Evolutionary conservation across 257 asterid genomes (phyloP).

Genomic region (Salvia hispanica): DNA sequence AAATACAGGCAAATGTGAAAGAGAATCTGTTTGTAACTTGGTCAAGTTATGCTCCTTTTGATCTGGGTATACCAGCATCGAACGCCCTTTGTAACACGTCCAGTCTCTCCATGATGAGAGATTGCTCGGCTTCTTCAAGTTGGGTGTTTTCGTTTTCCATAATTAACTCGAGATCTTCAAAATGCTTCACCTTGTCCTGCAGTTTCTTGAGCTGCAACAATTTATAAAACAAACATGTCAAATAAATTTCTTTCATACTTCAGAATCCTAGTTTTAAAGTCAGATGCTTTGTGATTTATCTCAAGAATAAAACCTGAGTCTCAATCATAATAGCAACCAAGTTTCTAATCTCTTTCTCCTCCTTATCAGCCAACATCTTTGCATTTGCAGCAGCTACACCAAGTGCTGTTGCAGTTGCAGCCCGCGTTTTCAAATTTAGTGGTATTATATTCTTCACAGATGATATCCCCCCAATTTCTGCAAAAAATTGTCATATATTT

Average conservation of each 20-base stretch:
- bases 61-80: constrained; percentile 49
- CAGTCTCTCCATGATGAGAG: constrained; percentile 54
- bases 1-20: constrained; percentile 21
- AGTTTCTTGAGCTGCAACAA: constrained; percentile 58
- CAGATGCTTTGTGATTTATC: neutral
- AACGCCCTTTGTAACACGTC: constrained; percentile 51
- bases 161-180: constrained; percentile 61
- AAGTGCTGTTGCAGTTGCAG: constrained; percentile 87
- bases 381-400: constrained; percentile 95
- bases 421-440: constrained; percentile 68
- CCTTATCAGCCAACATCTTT: constrained; percentile 84
- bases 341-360: constrained; percentile 78
- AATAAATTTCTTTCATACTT: neutral
- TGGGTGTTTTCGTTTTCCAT: constrained; percentile 61
- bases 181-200: constrained; percentile 54
- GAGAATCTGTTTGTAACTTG: constrained; percentile 40
- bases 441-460: constrained; percentile 57
- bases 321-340: constrained; percentile 69
- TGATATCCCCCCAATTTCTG: constrained; percentile 46
- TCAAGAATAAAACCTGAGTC: constrained; percentile 56
- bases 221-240: neutral
- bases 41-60: constrained; percentile 41
- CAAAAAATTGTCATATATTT: constrained; percentile 17
- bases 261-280: neutral
- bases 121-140: constrained; percentile 61